Base-by-base conservation (phyloP, 352 stramenopile genomes). In the Pythium sp. region DNA sequence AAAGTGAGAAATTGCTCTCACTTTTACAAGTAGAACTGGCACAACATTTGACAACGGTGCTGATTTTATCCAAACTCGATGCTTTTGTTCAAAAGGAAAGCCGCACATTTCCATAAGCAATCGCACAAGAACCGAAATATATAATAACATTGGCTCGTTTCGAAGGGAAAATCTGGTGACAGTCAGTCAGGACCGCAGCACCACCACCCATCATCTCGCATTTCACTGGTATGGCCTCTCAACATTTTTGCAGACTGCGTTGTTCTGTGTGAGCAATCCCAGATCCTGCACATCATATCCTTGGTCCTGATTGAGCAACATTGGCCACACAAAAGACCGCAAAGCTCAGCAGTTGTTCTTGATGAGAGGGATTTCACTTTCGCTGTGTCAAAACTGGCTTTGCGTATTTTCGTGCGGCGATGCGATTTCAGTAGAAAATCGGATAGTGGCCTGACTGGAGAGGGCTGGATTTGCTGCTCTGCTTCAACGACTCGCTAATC, bases 401-500 rank as follows among this genome's bases (percentile, higher is more conserved):
- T 46, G 38, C 41, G 18, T 0, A 47, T 8, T 47, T 22, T n/a
- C 20, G 5, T 20, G 41, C 15, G 41, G 15, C 15, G 38, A 46
- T 46, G 18, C 38, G 22, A 49, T 49, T 49, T 49, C 41, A 49
- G 41, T 49, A 49, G 41, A 47, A 47, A n/a, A 47, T 4, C 38
- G 11, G 15, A 15, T 20, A 15, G 41, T 49, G 15, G 41, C 53
- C 53, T 34, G 26, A 34, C 26, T 58, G 34, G 49, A 30, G n/a
- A 57, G 49, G 22, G 49, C 49, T 32, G 49, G 53, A 58, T 58
- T 58, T 36, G 26, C 22, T 11, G 12, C 12, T 12, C 24, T 58
- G 26, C 53, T 58, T 41, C 53, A 58, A 58, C 18, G 24, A 58
- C 24, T 5, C 24, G 53, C 53, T 58, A 58, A 58, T 58, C 53